A percentile compares a stretch with the other conserved stretches of the same genome.
Evolutionary conservation across 192 early-diverging fungal species (phyloP).

Genomic region (Obelidium mucronatum): DNA sequence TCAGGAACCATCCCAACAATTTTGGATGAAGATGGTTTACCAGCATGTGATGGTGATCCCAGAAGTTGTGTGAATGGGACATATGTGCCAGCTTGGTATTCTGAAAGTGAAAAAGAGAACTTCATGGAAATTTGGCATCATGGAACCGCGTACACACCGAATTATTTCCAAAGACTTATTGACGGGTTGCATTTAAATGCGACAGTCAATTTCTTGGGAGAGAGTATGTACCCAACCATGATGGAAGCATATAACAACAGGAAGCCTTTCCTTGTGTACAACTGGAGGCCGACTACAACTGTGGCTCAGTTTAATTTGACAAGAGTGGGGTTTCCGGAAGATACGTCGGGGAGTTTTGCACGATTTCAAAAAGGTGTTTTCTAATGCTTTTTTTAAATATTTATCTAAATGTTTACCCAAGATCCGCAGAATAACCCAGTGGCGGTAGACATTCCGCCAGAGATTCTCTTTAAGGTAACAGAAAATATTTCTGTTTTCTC

Average conservation of each 20-base stretch:
- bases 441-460: constrained; percentile 8
- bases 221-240: background rate
- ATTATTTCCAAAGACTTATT: background rate
- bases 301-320: constrained; percentile 5
- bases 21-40: background rate
- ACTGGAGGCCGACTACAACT: constrained; percentile 1
- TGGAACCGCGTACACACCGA: background rate
- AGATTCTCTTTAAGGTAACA: constrained; percentile 18
- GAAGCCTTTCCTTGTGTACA: background rate
- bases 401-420: background rate
- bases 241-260: background rate
- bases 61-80: constrained; percentile 15
- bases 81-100: background rate
- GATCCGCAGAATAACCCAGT: constrained; percentile 10
- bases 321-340: constrained; percentile 3
- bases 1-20: background rate
- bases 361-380: constrained; percentile 10
- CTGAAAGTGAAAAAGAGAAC: background rate
- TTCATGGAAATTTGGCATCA: constrained; percentile 9
- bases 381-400: background rate
- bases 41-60: constrained; percentile 7
- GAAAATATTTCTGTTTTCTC: too few species aligned
- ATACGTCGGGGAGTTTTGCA: background rate
- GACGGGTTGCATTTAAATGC: constrained; percentile 6
- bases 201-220: constrained; percentile 15